These are phyloP conservation scores for Auriculariales sp. DNA, from an alignment of 768 basidiomycete species.

Conservation along the genomic window DNA sequence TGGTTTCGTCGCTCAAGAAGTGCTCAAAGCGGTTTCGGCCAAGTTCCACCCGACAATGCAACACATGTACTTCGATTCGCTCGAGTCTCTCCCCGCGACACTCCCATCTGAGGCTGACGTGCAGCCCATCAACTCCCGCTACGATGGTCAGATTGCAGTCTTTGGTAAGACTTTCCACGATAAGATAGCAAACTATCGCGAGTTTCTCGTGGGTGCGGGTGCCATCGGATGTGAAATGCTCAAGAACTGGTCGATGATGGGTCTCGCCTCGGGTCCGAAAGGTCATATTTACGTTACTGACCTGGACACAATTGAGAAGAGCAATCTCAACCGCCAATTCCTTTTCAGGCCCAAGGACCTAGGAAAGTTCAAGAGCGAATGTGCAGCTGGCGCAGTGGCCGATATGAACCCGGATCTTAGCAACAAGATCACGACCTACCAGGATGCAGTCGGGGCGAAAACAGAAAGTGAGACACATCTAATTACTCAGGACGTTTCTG, in stretches of 20 bases:
- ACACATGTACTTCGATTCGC: constrained; percentile 90
- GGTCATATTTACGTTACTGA: constrained; percentile 90
- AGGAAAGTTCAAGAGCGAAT: constrained; percentile 93
- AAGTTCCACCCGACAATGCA: constrained; percentile 98
- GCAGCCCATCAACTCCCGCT: constrained; percentile 67
- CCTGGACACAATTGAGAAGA: constrained; percentile 98
- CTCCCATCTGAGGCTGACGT: constrained; percentile 74
- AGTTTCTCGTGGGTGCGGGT: constrained; percentile 97
- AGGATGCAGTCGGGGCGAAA: constrained; percentile 84
- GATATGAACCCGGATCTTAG: constrained; percentile 91
- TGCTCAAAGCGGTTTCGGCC: constrained; percentile 89
- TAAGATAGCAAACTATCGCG: constrained; percentile 75
- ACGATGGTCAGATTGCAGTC: constrained; percentile 91
- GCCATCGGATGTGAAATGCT: constrained; percentile 99
- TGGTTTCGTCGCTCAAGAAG: constrained; percentile 96
- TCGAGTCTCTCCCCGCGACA: constrained; percentile 74
- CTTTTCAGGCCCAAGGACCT: constrained; percentile 92
- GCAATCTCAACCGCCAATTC: constrained; percentile 96
- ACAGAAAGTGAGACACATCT: constrained; percentile 63
- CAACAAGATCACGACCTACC: constrained; percentile 75
- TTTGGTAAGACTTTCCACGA: constrained; percentile 89
- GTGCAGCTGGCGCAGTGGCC: constrained; percentile 76
- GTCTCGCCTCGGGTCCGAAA: constrained; percentile 63
- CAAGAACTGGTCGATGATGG: constrained; percentile 99
- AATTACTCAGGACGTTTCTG: constrained; percentile 8